These are phyloP conservation scores for Alternaria conjuncta DNA, from an alignment of 2,329 filamentous ascomycete species.

Conservation along the genomic window DNA sequence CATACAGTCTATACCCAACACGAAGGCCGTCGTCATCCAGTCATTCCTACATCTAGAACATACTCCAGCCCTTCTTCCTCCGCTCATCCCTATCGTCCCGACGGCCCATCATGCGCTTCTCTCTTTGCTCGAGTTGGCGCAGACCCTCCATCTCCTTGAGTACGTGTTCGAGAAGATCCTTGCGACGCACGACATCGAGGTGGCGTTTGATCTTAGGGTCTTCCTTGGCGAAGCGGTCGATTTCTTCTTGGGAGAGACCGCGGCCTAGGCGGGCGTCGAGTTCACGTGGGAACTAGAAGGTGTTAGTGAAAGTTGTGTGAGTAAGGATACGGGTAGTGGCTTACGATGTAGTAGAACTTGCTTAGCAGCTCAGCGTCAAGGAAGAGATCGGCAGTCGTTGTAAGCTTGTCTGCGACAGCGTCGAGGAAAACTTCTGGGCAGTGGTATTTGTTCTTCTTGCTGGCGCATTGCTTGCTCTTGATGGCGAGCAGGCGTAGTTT, in stretches of 20 bases:
- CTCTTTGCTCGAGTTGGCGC: constrained; percentile 79
- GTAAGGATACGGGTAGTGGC: background rate
- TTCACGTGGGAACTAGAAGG: constrained; percentile 78
- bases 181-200: constrained; percentile 88
- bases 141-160: constrained; percentile 95
- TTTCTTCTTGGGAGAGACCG: constrained; percentile 76
- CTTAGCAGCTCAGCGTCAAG: constrained; percentile 95
- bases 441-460: constrained; percentile 88
- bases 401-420: constrained; percentile 92
- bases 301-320: background rate
- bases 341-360: constrained; percentile 89
- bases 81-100: constrained; percentile 29
- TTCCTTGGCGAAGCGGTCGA: constrained; percentile 90
- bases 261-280: constrained; percentile 86
- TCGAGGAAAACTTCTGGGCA: constrained; percentile 99
- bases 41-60: constrained; percentile 28
- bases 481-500: constrained; percentile 88
- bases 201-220: constrained; percentile 89
- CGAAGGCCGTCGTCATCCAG: background rate
- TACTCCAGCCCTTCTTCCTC: constrained; percentile 40
- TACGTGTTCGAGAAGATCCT: constrained; percentile 91
- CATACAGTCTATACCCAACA: constrained; percentile 14
- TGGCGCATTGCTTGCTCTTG: constrained; percentile 87
- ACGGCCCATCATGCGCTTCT: constrained; percentile 58
- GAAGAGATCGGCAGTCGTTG: constrained; percentile 93